phyloP scores from a whole-genome alignment of 352 stramenopile genomes.

The Globisporangium apiculatum region DNA sequence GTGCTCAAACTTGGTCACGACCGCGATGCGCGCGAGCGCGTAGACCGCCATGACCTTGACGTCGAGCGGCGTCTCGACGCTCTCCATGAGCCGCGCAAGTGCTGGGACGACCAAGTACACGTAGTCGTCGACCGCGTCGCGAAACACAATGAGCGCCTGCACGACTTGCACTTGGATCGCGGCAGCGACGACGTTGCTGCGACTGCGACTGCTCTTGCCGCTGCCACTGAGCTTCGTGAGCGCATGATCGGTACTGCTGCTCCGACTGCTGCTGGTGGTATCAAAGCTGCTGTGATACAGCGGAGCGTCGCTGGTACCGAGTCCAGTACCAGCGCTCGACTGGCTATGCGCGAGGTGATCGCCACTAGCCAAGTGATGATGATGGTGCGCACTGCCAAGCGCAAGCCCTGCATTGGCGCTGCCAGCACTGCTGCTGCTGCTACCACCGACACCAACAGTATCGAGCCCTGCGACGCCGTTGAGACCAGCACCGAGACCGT shows the following conservation, averaged over 20 bases:
- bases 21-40: constrained; percentile 52
- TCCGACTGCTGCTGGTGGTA: not conserved
- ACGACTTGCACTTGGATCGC: constrained; percentile 79
- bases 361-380: too few relatives aligned
- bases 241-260: constrained; percentile 2
- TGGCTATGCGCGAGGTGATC: constrained; percentile 2
- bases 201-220: constrained; percentile 5
- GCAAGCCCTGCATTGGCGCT: not conserved
- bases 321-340: not conserved
- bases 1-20: constrained; percentile 71
- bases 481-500: constrained; percentile 6
- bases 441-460: constrained; percentile 1
- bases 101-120: constrained; percentile 93
- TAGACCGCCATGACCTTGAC: constrained; percentile 75
- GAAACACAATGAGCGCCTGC: constrained; percentile 88
- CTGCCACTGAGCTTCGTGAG: constrained; percentile 17
- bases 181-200: not conserved
- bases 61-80: constrained; percentile 74
- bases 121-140: constrained; percentile 90
- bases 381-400: not conserved
- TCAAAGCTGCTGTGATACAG: not conserved
- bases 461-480: constrained; percentile 7
- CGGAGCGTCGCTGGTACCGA: not conserved
- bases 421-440: not conserved
- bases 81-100: constrained; percentile 91